A percentile compares a stretch with the other conserved stretches of the same genome.
Evolutionary conservation across 2,329 filamentous ascomycete species (phyloP).

Genomic region (Lithohypha guttulata): DNA sequence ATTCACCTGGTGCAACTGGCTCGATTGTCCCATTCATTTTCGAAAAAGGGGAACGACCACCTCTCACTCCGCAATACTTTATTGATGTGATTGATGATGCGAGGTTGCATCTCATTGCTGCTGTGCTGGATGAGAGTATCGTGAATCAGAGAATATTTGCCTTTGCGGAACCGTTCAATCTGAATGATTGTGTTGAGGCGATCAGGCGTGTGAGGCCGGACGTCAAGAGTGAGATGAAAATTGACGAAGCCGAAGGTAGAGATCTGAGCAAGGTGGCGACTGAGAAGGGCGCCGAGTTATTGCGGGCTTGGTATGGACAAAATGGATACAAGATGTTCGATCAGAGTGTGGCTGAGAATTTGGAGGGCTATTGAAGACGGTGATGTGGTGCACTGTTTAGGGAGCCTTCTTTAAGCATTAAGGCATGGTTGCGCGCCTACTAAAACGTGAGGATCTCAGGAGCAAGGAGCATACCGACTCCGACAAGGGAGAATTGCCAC

Average conservation of each 20-base stretch:
- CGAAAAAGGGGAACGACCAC: not conserved
- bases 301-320: slow-evolving; percentile 12
- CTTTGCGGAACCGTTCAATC: slow-evolving; percentile 38
- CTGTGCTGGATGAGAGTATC: slow-evolving; percentile 36
- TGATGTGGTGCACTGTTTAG: no score
- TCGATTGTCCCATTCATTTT: slow-evolving; percentile 21
- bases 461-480: no score
- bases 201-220: slow-evolving; percentile 32
- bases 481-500: no score
- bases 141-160: slow-evolving; percentile 44
- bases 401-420: no score
- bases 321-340: slow-evolving; percentile 15
- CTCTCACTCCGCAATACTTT: slow-evolving; percentile 7
- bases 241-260: slow-evolving; percentile 2
- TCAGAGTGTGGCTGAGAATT: not conserved
- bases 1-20: not conserved
- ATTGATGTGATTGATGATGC: slow-evolving; percentile 39
- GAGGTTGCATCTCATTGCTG: slow-evolving; percentile 42
- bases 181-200: slow-evolving; percentile 31
- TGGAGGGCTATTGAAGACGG: not conserved
- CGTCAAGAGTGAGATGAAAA: slow-evolving; percentile 15
- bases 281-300: slow-evolving; percentile 12
- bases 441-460: no score
- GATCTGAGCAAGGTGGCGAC: slow-evolving; percentile 16
- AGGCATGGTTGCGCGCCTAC: no score